Conservation (phyloP, 345 rosid genomes). For the Mallotus nudiflorus region DNA sequence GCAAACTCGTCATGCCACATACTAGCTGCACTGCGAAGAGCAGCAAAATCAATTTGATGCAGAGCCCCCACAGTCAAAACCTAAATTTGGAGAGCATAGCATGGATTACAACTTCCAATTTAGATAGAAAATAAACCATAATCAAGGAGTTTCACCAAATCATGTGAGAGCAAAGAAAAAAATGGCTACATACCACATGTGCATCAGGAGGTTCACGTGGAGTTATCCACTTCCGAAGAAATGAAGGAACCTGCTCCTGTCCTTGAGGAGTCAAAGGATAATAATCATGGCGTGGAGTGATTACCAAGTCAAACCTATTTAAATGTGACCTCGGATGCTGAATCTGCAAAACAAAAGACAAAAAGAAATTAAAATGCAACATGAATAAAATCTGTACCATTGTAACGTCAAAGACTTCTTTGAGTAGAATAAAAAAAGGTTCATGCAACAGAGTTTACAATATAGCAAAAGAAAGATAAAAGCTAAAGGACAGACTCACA, state of each 20-base stretch:
- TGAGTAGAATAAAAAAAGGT: neutral
- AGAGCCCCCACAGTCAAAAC: constrained; percentile 86
- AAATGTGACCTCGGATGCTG: constrained; percentile 90
- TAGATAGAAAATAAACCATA: constrained; percentile 2
- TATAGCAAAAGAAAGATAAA: too few relatives aligned
- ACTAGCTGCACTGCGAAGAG: constrained; percentile 83
- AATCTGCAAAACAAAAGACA: constrained; percentile 50
- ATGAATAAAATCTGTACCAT: neutral
- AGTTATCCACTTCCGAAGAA: constrained; percentile 78
- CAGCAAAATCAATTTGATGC: constrained; percentile 84
- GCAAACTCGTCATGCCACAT: constrained; percentile 95
- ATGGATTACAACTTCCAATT: constrained; percentile 9
- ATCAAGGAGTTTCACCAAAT: constrained; percentile 11
- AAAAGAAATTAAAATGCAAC: neutral
- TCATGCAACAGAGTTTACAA: too few relatives aligned
- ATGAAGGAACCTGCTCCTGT: constrained; percentile 71
- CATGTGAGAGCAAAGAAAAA: constrained; percentile 2
- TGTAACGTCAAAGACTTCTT: neutral
- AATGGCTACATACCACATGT: constrained; percentile 58
- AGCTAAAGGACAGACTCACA: too few relatives aligned
- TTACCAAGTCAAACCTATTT: constrained; percentile 91
- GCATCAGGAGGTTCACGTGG: constrained; percentile 74
- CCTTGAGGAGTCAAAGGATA: constrained; percentile 84
- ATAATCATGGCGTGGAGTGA: constrained; percentile 89
- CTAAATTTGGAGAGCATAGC: constrained; percentile 39